Base-by-base conservation (phyloP, 2,329 filamentous ascomycete genomes). In the Rosellinia necatrix region DNA sequence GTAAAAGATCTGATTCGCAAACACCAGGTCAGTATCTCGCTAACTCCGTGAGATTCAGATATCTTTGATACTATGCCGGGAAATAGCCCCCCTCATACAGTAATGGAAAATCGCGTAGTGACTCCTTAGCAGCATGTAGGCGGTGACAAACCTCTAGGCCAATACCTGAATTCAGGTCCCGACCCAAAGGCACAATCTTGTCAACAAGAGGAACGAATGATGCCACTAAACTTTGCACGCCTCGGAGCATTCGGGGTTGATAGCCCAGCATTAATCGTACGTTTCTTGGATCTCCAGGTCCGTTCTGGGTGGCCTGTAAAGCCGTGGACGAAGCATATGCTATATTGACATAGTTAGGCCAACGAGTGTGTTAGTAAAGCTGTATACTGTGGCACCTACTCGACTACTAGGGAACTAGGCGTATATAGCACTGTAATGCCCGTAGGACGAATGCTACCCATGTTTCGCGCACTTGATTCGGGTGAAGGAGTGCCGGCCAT, bases 271-370 rank as follows among this genome's bases (percentile, higher is more conserved):
- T 41, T 24, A n/a, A n/a, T 29, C 4, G 17, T 8, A 15, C 49
- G 49, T 32, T 56, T 53, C n/a, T 50, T 53, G 7, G 49, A 56
- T 15, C 17, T 25, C 57, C 57, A 59, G 7, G 57, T 53, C n/a
- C 15, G 30, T 19, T 47, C 38, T 3, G 57, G 57, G 22, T 59
- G 57, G 8, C 57, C 57, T 3, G 49, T 59, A 32, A 59, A 56
- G 2, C 57, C 57, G 42, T 59, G 57, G 24, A 56, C 53, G 19
- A 59, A 59, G 24, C 52, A 56, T 5, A 59, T 56, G 21, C 52
- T 59, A 42, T 3, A 22, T 4, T 10, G 24, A 35, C n/a, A 17
- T 4, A 15, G 34, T 51, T 19, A 49, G 50, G 9, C n/a, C 21
- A 12, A 4, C 3, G 13, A n/a, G 10, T 8, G 5, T 21, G 2